These are phyloP conservation scores for Nemania sp. DNA, from an alignment of 2,329 filamentous ascomycete species.

Conservation along the genomic window DNA sequence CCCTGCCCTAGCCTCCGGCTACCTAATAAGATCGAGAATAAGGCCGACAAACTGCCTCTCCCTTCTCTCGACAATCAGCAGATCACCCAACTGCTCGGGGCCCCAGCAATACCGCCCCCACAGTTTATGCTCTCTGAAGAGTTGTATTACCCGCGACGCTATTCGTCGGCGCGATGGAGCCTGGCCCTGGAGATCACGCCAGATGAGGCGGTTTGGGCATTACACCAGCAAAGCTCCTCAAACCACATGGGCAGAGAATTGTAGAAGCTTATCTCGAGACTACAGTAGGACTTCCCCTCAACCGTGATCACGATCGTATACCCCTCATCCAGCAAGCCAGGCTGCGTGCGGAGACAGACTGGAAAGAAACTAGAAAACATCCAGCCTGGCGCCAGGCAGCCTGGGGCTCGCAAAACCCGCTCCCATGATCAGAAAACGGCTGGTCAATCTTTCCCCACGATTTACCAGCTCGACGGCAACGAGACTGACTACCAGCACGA, in stretches of 20 bases:
- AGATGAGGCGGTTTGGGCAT: not conserved
- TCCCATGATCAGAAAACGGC: slow-evolving; percentile 14
- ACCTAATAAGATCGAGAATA: not conserved
- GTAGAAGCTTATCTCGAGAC: not conserved
- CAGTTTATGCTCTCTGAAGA: not conserved
- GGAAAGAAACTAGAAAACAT: slow-evolving; percentile 1
- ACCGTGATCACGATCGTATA: slow-evolving; percentile 7
- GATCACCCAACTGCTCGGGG: not conserved
- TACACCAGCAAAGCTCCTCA: slow-evolving; percentile 5
- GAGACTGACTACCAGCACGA: too few species aligned
- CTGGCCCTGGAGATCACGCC: not conserved
- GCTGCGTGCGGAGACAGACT: not conserved
- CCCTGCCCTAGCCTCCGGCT: slow-evolving; percentile 9
- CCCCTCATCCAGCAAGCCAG: not conserved
- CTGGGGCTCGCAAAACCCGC: not conserved
- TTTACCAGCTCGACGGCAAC: not conserved
- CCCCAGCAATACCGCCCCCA: slow-evolving; percentile 1
- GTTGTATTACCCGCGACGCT: slow-evolving; percentile 1
- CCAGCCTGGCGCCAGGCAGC: not conserved
- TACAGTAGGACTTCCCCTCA: slow-evolving; percentile 18
- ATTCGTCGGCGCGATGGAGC: slow-evolving; percentile 11
- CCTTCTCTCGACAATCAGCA: not conserved
- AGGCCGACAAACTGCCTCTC: slow-evolving; percentile 2
- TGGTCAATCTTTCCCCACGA: not conserved
- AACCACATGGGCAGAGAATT: slow-evolving; percentile 17